These are phyloP conservation scores for Hibiscus syriacus DNA, from an alignment of 345 rosid species.

Conservation along the genomic window DNA sequence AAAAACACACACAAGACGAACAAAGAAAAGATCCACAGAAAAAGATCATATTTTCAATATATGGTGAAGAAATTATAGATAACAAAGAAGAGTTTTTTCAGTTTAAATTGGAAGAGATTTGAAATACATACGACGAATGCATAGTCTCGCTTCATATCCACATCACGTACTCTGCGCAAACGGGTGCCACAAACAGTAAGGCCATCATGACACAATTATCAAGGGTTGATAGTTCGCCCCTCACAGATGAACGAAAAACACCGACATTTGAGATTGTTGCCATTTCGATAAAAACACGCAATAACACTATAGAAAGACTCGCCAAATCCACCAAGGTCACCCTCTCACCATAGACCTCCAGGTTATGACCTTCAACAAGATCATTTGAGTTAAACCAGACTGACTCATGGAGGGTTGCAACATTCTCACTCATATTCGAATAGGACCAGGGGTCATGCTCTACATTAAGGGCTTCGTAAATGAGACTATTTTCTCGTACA, in stretches of 20 bases:
- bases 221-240: conserved; percentile 80
- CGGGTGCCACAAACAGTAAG: conserved; percentile 86
- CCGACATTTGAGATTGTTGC: conserved; percentile 81
- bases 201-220: conserved; percentile 84
- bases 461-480: conserved; percentile 16
- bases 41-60: conserved; percentile 24
- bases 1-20: neutral
- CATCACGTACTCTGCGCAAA: conserved; percentile 91
- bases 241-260: conserved; percentile 86
- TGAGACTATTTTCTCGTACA: conserved; percentile 7
- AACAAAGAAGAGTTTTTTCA: neutral
- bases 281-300: conserved; percentile 75
- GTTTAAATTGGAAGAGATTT: neutral
- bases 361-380: conserved; percentile 94
- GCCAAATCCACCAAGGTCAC: conserved; percentile 87
- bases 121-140: conserved; percentile 74
- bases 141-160: conserved; percentile 95
- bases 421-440: conserved; percentile 36
- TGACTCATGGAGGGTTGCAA: conserved; percentile 35
- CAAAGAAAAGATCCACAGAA: neutral
- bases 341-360: conserved; percentile 85
- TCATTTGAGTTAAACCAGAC: conserved; percentile 67
- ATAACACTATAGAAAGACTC: conserved; percentile 69
- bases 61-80: neutral
- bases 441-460: conserved; percentile 21